phyloP scores from a whole-genome alignment of 768 basidiomycete genomes.

The Kwoniella bestiolae region DNA sequence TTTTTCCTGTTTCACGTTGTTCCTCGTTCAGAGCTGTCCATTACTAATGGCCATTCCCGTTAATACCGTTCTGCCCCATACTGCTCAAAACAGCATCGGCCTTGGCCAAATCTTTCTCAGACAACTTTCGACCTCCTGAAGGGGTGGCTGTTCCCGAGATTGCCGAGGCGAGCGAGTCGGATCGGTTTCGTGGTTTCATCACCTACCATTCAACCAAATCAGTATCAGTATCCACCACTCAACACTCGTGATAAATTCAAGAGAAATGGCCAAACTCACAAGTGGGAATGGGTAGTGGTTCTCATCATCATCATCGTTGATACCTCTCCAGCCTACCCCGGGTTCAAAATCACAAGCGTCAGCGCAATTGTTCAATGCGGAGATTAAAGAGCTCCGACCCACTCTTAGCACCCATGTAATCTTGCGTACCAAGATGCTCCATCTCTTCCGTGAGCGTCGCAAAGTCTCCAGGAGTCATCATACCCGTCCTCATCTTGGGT shows the following conservation, averaged over 20 bases:
- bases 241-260: no score
- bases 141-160: constrained; percentile 73
- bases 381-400: constrained; percentile 69
- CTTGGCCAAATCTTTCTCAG: constrained; percentile 80
- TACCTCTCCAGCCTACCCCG: constrained; percentile 56
- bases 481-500: constrained; percentile 76
- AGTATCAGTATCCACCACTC: neutral
- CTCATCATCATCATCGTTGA: constrained; percentile 73
- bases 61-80: constrained; percentile 45
- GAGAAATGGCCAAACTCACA: constrained; percentile 6
- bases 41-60: constrained; percentile 32
- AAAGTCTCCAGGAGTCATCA: constrained; percentile 71
- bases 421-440: constrained; percentile 74
- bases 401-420: constrained; percentile 62
- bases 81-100: constrained; percentile 79
- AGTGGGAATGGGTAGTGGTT: constrained; percentile 58
- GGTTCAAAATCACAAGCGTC: constrained; percentile 53
- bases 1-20: neutral
- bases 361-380: neutral
- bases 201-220: constrained; percentile 26
- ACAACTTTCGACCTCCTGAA: constrained; percentile 81
- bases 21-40: neutral
- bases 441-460: constrained; percentile 66
- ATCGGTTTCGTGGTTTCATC: constrained; percentile 57
- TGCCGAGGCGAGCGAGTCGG: constrained; percentile 66